Base-by-base conservation (phyloP, 179 eudicot genomes). In the Actinidia chinensis region DNA sequence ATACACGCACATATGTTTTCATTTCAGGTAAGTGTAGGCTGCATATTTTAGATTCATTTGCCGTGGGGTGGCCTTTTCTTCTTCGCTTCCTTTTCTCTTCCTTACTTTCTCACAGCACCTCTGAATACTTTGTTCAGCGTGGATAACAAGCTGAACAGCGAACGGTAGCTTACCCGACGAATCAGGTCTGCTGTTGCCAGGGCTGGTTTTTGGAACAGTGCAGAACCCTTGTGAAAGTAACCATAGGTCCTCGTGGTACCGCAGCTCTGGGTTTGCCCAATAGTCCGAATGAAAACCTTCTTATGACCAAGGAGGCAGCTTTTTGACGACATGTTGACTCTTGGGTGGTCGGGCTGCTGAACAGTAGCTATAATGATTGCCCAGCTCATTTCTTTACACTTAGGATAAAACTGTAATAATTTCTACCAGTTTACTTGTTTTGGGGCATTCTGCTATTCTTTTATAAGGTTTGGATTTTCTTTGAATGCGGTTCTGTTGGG, bases 241-340 rank as follows among this genome's bases (percentile, higher is more conserved):
- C 98, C 17, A 93, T 93, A 68, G 94, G 91, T 82, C 98, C 98
- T n/a, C 98, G 98, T 80, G 98, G 98, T 44, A 90, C 97, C 50
- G 98, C 98, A 12, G 98, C 98, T 8, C 80, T 63, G 94, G 94
- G 25, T 90, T 90, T 70, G 94, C 94, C 1, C 94, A 90, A 72
- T 90, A 90, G 89, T 73, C 94, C 94, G 8, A 90, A 83, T 76
- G 94, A 90, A 74, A 90, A 90, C 79, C 94, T 90, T 70, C 90
- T 90, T 69, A 87, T 89, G 92, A 90, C 94, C 22, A 90, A 90
- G 80, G 94, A 90, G n/a, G 76, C 94, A 90, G 79, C 92, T 90
- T 68, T 89, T 90, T 76, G 94, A 90, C 73, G 79, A 90, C 94
- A 43, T 90, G 94, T 83, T 89, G 89, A 92, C 89, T 92, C 36